Conservation (phyloP, 2,329 filamentous ascomycete genomes). For the Aspergillus sp. region DNA sequence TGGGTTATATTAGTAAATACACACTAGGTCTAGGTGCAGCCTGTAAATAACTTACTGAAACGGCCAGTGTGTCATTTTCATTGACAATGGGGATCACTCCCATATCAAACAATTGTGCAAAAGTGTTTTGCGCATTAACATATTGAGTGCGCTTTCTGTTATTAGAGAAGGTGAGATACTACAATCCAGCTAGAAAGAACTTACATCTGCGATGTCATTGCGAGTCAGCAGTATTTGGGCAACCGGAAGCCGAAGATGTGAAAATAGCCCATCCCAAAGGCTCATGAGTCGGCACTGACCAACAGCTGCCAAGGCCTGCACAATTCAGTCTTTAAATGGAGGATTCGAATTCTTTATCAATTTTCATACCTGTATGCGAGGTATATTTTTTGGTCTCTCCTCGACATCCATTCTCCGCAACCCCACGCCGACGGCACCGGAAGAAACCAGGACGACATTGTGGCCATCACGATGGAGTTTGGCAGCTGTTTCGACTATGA, state of each 20-base stretch:
- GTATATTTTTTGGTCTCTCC: slow-evolving; percentile 83
- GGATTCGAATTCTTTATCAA: background rate
- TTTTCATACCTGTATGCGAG: slow-evolving; percentile 70
- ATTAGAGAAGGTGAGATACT: slow-evolving; percentile 10
- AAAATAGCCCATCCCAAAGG: slow-evolving; percentile 92
- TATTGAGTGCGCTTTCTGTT: slow-evolving; percentile 75
- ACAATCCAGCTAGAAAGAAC: slow-evolving; percentile 20
- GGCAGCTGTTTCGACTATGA: slow-evolving; percentile 92
- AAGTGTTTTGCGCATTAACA: slow-evolving; percentile 93
- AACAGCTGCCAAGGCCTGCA: slow-evolving; percentile 83
- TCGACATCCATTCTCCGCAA: slow-evolving; percentile 86
- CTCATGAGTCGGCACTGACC: slow-evolving; percentile 94
- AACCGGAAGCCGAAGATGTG: slow-evolving; percentile 82
- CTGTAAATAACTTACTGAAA: slow-evolving; percentile 58
- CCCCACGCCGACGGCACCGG: slow-evolving; percentile 92
- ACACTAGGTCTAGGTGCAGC: background rate
- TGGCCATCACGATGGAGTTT: slow-evolving; percentile 87
- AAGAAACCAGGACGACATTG: slow-evolving; percentile 92
- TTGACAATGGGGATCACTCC: slow-evolving; percentile 98
- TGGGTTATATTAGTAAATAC: background rate
- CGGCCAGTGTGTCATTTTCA: slow-evolving; percentile 94
- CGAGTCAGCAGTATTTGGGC: slow-evolving; percentile 92
- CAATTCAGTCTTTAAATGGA: background rate
- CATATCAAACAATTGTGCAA: slow-evolving; percentile 86
- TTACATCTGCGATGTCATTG: slow-evolving; percentile 92